These are phyloP conservation scores for Sarocladium brachiariae DNA, from an alignment of 2,329 filamentous ascomycete species.

Conservation along the genomic window DNA sequence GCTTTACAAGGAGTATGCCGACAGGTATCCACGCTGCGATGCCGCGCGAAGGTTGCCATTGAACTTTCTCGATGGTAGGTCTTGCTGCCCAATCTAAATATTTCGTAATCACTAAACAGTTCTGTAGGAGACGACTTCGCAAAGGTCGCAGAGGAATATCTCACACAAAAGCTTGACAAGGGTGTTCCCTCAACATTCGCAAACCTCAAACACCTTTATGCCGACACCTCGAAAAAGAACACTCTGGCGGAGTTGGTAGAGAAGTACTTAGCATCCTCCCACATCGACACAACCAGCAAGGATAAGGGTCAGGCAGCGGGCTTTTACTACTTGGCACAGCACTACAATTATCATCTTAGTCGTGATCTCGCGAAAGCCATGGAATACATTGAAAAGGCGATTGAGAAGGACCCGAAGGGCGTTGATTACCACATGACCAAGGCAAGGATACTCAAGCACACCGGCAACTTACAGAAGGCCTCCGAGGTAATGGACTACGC, in stretches of 20 bases:
- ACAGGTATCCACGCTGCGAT: constrained; percentile 76
- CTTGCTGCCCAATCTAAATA: neutral
- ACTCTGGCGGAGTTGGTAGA: constrained; percentile 69
- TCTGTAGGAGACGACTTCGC: constrained; percentile 67
- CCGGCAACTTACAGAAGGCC: constrained; percentile 71
- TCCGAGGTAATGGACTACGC: constrained; percentile 85
- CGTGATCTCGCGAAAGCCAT: constrained; percentile 77
- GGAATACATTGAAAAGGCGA: constrained; percentile 75
- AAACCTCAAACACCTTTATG: constrained; percentile 91
- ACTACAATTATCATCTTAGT: constrained; percentile 89
- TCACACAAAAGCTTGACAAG: constrained; percentile 80
- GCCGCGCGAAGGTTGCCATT: constrained; percentile 79
- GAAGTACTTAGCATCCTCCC: constrained; percentile 61
- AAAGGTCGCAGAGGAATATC: constrained; percentile 68
- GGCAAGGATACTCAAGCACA: constrained; percentile 89
- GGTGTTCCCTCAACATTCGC: constrained; percentile 94
- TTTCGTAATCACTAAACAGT: constrained; percentile 16
- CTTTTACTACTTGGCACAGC: constrained; percentile 90
- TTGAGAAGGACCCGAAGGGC: constrained; percentile 70
- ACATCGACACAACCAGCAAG: constrained; percentile 39
- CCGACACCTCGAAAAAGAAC: constrained; percentile 69
- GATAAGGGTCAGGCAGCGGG: constrained; percentile 68
- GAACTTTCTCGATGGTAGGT: constrained; percentile 71
- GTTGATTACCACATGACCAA: constrained; percentile 95
- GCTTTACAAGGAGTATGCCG: constrained; percentile 69